phyloP scores from a whole-genome alignment of 2,329 filamentous ascomycete genomes.

The Coniochaeta sp. region DNA sequence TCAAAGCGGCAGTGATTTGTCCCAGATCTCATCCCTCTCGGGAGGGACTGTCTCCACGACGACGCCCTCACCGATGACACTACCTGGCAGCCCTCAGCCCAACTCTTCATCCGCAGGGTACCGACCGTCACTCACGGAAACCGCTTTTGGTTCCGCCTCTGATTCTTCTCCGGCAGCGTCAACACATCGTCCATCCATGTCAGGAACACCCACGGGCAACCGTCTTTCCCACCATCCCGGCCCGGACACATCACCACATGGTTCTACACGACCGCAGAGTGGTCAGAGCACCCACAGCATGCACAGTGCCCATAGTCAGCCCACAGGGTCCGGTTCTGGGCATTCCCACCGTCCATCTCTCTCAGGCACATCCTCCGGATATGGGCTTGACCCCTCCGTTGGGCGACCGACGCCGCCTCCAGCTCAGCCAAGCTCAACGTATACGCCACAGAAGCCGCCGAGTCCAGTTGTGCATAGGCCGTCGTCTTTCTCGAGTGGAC shows the following conservation, averaged over 20 bases:
- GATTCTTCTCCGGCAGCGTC: background rate
- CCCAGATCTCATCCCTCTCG: background rate
- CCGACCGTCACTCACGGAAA: background rate
- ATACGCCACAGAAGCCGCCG: background rate
- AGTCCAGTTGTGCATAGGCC: background rate
- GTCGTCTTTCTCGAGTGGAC: background rate
- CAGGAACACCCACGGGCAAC: background rate
- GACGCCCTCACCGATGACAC: background rate
- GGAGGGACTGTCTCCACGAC: background rate
- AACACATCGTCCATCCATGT: background rate
- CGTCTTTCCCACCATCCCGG: background rate
- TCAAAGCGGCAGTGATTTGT: constrained; percentile 1
- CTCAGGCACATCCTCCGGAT: background rate
- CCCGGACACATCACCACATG: background rate
- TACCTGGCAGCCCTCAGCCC: background rate
- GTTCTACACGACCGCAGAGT: background rate
- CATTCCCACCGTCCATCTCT: background rate
- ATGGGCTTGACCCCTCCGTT: background rate
- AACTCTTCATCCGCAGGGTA: background rate
- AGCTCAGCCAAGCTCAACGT: background rate
- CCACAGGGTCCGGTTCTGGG: background rate
- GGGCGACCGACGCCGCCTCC: constrained; percentile 1
- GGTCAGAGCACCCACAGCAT: background rate
- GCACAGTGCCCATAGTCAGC: background rate
- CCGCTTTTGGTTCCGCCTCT: background rate